Evolutionary conservation across 140 eudicot genomes (phyloP).

Genomic region (Erigeron philadelphicus): DNA sequence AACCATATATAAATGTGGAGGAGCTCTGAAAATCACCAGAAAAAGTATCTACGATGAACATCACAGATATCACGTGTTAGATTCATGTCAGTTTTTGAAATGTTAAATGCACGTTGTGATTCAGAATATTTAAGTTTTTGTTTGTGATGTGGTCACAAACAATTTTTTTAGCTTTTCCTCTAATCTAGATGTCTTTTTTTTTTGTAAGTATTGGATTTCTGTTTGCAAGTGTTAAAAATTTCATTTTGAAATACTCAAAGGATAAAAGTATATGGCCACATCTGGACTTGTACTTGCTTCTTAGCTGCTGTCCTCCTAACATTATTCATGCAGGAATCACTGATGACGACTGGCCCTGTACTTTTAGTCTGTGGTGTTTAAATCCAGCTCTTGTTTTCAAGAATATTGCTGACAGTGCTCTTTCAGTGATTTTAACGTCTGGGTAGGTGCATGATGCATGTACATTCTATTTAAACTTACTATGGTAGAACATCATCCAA

Average conservation of each 20-base stretch:
- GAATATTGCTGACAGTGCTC: conserved; percentile 59
- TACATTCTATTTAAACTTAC: conserved; percentile 3
- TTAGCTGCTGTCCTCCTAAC: conserved; percentile 5
- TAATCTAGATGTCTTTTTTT: neutral
- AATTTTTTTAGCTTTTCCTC: neutral
- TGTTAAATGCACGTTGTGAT: neutral
- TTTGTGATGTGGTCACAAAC: neutral
- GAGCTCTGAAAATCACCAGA: neutral
- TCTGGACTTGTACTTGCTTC: neutral
- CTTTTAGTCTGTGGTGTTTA: conserved; percentile 84
- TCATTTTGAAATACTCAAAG: neutral
- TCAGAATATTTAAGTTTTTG: neutral
- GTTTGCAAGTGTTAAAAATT: neutral
- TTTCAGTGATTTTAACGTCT: conserved; percentile 86
- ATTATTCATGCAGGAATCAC: conserved; percentile 31
- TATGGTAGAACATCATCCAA: conserved; percentile 1
- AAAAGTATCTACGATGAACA: neutral
- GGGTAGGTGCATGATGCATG: conserved; percentile 55
- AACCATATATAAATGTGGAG: neutral
- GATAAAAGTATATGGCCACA: conserved; percentile 7
- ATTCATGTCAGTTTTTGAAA: conserved; percentile 3
- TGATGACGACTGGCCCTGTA: conserved; percentile 52
- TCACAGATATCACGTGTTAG: neutral
- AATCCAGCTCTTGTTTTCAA: conserved; percentile 68
- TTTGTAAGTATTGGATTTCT: neutral